These are phyloP conservation scores for Hansfordia pulvinata DNA, from an alignment of 2,329 filamentous ascomycete species.

Conservation along the genomic window DNA sequence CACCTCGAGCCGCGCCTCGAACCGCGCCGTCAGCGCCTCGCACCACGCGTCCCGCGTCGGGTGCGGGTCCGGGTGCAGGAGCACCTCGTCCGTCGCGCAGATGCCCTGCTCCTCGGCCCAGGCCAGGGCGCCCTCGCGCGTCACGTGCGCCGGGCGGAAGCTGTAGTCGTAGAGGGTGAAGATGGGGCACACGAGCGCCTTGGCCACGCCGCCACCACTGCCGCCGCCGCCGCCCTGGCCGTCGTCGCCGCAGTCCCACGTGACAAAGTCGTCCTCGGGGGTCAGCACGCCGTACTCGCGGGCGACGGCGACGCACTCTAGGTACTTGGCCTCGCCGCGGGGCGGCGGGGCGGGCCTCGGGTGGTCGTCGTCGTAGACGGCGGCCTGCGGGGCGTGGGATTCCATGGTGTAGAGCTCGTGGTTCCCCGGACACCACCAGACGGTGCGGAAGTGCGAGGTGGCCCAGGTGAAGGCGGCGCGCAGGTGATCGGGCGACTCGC, in stretches of 20 bases:
- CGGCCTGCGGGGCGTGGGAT: neutral
- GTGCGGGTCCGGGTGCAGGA: constrained; percentile 21
- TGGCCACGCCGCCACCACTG: constrained; percentile 13
- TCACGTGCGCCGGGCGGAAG: constrained; percentile 35
- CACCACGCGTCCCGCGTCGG: constrained; percentile 20
- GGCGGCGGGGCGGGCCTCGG: constrained; percentile 17
- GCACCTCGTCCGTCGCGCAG: constrained; percentile 21
- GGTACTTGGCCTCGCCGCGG: constrained; percentile 37
- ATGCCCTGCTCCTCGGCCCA: constrained; percentile 22
- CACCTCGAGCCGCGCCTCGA: constrained; percentile 15
- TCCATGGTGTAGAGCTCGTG: constrained; percentile 41
- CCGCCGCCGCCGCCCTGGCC: constrained; percentile 25
- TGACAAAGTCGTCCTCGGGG: constrained; percentile 38
- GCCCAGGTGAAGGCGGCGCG: constrained; percentile 17
- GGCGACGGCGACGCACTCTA: constrained; percentile 37
- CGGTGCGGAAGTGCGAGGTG: constrained; percentile 17
- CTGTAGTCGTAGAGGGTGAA: constrained; percentile 49
- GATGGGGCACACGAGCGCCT: constrained; percentile 34
- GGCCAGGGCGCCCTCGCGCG: constrained; percentile 26
- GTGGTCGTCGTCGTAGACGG: constrained; percentile 5
- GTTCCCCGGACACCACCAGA: constrained; percentile 44
- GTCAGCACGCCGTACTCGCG: constrained; percentile 36
- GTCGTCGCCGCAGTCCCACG: constrained; percentile 36
- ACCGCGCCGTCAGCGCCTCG: constrained; percentile 11
- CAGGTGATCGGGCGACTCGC: constrained; percentile 20